Evolutionary conservation across 1,284 basidiomycete genomes (phyloP).

Genomic region (Neonothopanus nambi): DNA sequence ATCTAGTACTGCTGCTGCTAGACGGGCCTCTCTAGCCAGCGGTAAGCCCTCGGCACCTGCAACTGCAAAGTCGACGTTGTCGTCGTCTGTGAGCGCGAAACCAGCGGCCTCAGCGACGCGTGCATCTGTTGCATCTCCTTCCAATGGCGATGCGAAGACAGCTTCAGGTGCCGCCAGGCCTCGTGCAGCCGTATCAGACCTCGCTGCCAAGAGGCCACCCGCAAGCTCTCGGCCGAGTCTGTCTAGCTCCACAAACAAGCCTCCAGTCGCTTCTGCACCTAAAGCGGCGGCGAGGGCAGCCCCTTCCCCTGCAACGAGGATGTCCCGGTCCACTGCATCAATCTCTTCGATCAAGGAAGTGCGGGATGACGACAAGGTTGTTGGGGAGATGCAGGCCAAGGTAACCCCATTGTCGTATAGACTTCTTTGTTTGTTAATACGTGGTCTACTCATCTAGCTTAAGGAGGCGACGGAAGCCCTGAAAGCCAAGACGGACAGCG

Average conservation of each 20-base stretch:
- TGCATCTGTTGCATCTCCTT: slow-evolving; percentile 54
- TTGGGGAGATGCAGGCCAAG: slow-evolving; percentile 62
- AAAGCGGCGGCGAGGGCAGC: slow-evolving; percentile 29
- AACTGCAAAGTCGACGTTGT: slow-evolving; percentile 34
- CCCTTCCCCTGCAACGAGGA: slow-evolving; percentile 28
- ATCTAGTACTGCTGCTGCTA: slow-evolving; percentile 34
- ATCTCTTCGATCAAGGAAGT: slow-evolving; percentile 72
- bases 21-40: slow-evolving; percentile 51
- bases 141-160: slow-evolving; percentile 36
- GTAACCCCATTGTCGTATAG: slow-evolving; percentile 33
- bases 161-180: slow-evolving; percentile 40
- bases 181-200: slow-evolving; percentile 56
- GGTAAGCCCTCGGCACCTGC: slow-evolving; percentile 36
- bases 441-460: slow-evolving; percentile 43
- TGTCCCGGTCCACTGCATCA: slow-evolving; percentile 51
- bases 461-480: slow-evolving; percentile 55
- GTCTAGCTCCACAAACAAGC: slow-evolving; percentile 27
- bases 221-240: slow-evolving; percentile 40
- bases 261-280: slow-evolving; percentile 26
- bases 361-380: slow-evolving; percentile 52
- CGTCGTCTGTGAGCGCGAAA: slow-evolving; percentile 38
- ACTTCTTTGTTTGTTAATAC: slow-evolving; percentile 18
- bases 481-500: slow-evolving; percentile 47
- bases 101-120: slow-evolving; percentile 37
- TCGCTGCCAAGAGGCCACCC: slow-evolving; percentile 45